Evolutionary conservation across 1,284 basidiomycete genomes (phyloP), one percentile per base, ranked within the genome.

Genomic region (Macrocystidia cucumis): DNA sequence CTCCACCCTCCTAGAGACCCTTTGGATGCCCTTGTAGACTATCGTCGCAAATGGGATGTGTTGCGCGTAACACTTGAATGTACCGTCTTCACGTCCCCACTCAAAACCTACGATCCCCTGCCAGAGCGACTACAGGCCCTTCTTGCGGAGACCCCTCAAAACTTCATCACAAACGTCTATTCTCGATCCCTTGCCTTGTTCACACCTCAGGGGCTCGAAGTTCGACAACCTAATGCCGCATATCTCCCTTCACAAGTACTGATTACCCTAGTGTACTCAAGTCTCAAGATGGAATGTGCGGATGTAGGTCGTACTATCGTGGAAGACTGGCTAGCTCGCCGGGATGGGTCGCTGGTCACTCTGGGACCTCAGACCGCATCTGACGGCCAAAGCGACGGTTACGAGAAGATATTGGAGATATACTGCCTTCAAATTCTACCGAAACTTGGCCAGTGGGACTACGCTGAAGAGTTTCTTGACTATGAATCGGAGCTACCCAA

Each of bases 11-110:
- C 78, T 3, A 41, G 48, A 5, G 44, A 45, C 1, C 40, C 48
- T 0, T 59, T 62, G 19, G 74, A 79, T 47, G 38, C 56, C 9
- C 61, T 82, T 3, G 54, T 64, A 34, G 62, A 69, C 9, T 65
- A 76, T 41, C 69, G 83, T 11, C 65, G 78, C 34, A 87, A 86
- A 61, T 89, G 86, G 86, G 85, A 89, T 46, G 75, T 89, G 35
- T 72, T 89, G 3, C 70, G 85, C 14, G 78, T 89, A 44, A 88
- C 84, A 1, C 69, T 87, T 41, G 85, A 89, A 51, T 76, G 78
- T 1, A 85, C 79, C 0, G 57, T 84, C 19, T 84, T 79, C 49
- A 56, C 70, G 5, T 67, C 79, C 0, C 74, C 77, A 1, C 54
- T 67, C 1, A 42, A 60, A 1, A 55, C 71, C 12, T 57, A 59